These are phyloP conservation scores for Cercophora samala DNA, from an alignment of 495 filamentous ascomycete genomes.

Conservation along the genomic window DNA sequence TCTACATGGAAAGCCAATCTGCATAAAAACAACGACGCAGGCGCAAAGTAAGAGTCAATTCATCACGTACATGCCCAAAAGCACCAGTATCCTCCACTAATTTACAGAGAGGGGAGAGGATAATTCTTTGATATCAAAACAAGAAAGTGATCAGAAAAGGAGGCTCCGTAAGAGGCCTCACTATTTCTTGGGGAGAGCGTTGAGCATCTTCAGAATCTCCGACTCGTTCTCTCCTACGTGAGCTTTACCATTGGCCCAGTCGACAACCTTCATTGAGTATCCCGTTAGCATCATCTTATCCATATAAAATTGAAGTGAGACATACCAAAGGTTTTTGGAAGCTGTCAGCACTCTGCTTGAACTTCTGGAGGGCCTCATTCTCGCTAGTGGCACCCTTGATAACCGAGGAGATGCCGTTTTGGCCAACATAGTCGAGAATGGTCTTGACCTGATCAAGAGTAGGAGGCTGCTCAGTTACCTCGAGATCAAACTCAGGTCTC, in stretches of 20 bases:
- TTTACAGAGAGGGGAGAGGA: constrained; percentile 12
- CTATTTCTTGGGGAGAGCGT: constrained; percentile 49
- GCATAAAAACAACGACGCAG: not conserved
- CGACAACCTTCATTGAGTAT: constrained; percentile 60
- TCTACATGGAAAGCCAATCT: not conserved
- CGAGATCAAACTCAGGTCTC: constrained; percentile 71
- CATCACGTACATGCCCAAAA: not conserved
- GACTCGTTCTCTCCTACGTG: constrained; percentile 74
- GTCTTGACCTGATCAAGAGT: constrained; percentile 80
- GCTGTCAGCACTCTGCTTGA: constrained; percentile 54
- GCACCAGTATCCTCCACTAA: not conserved
- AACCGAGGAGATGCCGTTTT: constrained; percentile 52
- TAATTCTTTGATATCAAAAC: constrained; percentile 1
- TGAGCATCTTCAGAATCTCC: constrained; percentile 77
- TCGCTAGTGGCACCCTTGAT: constrained; percentile 67
- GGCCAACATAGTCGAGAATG: constrained; percentile 81
- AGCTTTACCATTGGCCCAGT: constrained; percentile 88
- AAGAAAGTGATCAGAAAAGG: not conserved
- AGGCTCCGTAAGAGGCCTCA: not conserved
- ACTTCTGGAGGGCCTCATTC: constrained; percentile 72
- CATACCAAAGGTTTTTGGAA: constrained; percentile 73
- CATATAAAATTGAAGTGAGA: constrained; percentile 8
- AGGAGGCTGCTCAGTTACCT: constrained; percentile 76
- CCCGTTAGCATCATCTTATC: constrained; percentile 14
- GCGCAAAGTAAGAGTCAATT: no score